These are phyloP conservation scores for Candida sonorensis DNA, from an alignment of 805 yeast genomes.

Conservation along the genomic window DNA sequence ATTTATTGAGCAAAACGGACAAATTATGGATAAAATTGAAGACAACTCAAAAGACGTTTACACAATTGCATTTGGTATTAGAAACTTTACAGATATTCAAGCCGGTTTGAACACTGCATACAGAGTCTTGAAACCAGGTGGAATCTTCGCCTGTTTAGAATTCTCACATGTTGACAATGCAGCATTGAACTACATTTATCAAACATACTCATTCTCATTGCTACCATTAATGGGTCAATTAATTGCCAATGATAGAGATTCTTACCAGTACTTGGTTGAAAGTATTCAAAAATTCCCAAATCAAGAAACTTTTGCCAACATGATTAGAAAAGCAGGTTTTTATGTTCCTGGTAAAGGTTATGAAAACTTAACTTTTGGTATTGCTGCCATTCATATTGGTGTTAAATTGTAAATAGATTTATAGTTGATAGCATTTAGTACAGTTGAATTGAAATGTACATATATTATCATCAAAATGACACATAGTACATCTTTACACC, in stretches of 20 bases:
- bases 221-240: conserved; percentile 95
- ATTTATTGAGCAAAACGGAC: conserved; percentile 91
- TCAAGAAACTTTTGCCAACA: conserved; percentile 82
- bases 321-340: conserved; percentile 95
- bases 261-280: conserved; percentile 94
- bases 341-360: conserved; percentile 86
- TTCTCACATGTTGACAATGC: conserved; percentile 87
- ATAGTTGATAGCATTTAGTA: background rate
- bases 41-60: conserved; percentile 90
- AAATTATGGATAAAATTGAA: conserved; percentile 72
- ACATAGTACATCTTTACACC: no score
- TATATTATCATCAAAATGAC: no score
- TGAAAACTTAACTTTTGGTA: conserved; percentile 90
- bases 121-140: conserved; percentile 94
- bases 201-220: conserved; percentile 79
- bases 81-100: conserved; percentile 93
- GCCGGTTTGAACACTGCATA: conserved; percentile 93
- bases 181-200: conserved; percentile 67
- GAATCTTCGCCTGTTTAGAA: conserved; percentile 93
- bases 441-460: background rate
- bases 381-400: conserved; percentile 94
- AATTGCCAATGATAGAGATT: conserved; percentile 90
- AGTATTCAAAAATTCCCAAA: conserved; percentile 87
- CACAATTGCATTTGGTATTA: conserved; percentile 95
- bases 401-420: conserved; percentile 55